A percentile compares a stretch with the other conserved stretches of the same genome.
Evolutionary conservation across 345 rosid genomes (phyloP).

Genomic region (Noccaea bulbosa): DNA sequence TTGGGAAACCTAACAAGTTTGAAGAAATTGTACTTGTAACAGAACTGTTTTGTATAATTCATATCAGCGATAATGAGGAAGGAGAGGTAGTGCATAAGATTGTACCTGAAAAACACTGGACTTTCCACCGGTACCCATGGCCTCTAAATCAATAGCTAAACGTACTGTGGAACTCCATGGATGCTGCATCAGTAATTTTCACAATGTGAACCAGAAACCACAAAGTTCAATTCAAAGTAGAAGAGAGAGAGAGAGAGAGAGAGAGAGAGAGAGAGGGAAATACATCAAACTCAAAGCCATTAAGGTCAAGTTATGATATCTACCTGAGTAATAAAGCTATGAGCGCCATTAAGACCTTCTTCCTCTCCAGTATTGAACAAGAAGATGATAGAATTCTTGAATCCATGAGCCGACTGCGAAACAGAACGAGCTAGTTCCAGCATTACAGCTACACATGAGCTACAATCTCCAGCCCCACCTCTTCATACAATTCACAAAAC

Average conservation of each 20-base stretch:
- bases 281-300: constrained; percentile 13
- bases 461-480: constrained; percentile 98
- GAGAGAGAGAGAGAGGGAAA: not conserved
- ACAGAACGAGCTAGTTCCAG: constrained; percentile 91
- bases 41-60: too few species aligned
- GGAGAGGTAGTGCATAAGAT: constrained; percentile 13
- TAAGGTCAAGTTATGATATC: not conserved
- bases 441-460: constrained; percentile 95
- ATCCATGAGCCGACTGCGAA: constrained; percentile 96
- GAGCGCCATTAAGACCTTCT: constrained; percentile 97
- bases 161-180: constrained; percentile 82
- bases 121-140: constrained; percentile 96
- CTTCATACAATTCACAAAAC: constrained; percentile 51
- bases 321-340: constrained; percentile 97
- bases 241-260: not conserved
- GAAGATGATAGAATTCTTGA: constrained; percentile 84
- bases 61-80: not conserved
- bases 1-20: not conserved
- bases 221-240: constrained; percentile 13
- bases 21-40: constrained; percentile 1
- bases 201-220: constrained; percentile 29
- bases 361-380: constrained; percentile 94
- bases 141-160: constrained; percentile 89
- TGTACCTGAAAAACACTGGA: constrained; percentile 86
- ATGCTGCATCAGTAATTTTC: constrained; percentile 60